Percentiles rank a stretch among this genome's conserved stretches.
Conservation (phyloP, 352 stramenopile species). For the Phytophthora hybrid region DNA sequence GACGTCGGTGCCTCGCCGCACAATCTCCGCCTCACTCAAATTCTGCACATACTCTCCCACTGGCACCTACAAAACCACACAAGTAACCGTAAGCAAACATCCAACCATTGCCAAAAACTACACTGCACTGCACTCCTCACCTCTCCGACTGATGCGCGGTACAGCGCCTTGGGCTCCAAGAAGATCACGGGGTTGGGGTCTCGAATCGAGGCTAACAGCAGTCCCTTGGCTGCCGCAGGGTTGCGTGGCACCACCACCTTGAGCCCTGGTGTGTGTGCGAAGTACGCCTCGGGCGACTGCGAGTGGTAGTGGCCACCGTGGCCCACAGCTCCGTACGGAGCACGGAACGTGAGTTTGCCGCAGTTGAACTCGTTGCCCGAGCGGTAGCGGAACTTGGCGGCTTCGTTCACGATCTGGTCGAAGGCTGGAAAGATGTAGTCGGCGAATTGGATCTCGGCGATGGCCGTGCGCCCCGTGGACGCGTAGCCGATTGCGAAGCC, state of each 20-base stretch:
- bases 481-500: conserved; percentile 99
- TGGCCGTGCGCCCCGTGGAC: conserved; percentile 94
- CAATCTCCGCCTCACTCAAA: conserved; percentile 95
- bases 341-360: conserved; percentile 96
- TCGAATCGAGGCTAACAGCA: conserved; percentile 96
- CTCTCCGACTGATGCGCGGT: conserved; percentile 95
- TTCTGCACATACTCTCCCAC: conserved; percentile 95
- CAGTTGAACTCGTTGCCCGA: conserved; percentile 98
- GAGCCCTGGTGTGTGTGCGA: conserved; percentile 97
- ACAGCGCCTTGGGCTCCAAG: conserved; percentile 98
- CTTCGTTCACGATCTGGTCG: conserved; percentile 98
- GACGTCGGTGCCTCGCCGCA: conserved; percentile 93
- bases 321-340: conserved; percentile 95
- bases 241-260: conserved; percentile 97
- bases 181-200: conserved; percentile 98
- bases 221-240: conserved; percentile 95
- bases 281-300: conserved; percentile 97
- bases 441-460: conserved; percentile 98
- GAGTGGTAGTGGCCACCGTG: conserved; percentile 96
- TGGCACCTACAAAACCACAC: conserved; percentile 69
- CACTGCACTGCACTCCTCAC: conserved; percentile 29
- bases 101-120: neutral
- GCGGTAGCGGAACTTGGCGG: conserved; percentile 98
- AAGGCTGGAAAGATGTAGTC: conserved; percentile 99
- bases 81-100: conserved; percentile 10